Evolutionary conservation across 805 yeast species (phyloP).

Genomic region (Schizosaccharomyces osmophilus): DNA sequence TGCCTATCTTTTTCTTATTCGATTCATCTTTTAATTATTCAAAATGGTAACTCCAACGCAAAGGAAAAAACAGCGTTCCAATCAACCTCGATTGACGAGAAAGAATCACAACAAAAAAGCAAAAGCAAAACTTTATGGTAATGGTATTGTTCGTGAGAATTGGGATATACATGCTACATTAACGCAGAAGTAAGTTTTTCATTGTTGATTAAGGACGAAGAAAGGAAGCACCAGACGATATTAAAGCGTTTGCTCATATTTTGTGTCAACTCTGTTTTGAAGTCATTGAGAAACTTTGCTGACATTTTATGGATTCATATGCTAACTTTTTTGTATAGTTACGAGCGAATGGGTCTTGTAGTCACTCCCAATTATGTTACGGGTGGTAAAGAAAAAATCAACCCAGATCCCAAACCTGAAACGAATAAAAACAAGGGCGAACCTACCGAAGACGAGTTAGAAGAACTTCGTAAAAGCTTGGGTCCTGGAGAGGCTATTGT

Average conservation of each 20-base stretch:
- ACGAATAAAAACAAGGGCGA: background rate
- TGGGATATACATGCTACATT: background rate
- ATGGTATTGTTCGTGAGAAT: background rate
- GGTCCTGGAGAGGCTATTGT: background rate
- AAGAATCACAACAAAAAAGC: background rate
- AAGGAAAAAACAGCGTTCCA: background rate
- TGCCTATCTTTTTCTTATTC: background rate
- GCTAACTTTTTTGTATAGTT: background rate
- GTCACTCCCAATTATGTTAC: slow-evolving; percentile 1
- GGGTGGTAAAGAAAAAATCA: background rate
- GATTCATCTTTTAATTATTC: background rate
- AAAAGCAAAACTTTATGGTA: background rate
- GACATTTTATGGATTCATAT: background rate
- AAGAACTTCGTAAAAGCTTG: background rate
- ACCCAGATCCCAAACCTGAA: background rate
- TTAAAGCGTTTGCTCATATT: too few relatives aligned
- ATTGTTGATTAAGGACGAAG: background rate
- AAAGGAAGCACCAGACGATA: too few relatives aligned
- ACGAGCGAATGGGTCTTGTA: background rate
- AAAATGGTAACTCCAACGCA: background rate
- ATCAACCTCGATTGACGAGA: background rate
- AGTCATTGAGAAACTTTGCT: background rate
- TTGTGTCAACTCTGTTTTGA: too few relatives aligned
- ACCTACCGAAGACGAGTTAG: background rate
- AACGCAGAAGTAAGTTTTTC: background rate